These are phyloP conservation scores for Blumeriella jaapii DNA, from an alignment of 2,329 filamentous ascomycete genomes.

Conservation along the genomic window DNA sequence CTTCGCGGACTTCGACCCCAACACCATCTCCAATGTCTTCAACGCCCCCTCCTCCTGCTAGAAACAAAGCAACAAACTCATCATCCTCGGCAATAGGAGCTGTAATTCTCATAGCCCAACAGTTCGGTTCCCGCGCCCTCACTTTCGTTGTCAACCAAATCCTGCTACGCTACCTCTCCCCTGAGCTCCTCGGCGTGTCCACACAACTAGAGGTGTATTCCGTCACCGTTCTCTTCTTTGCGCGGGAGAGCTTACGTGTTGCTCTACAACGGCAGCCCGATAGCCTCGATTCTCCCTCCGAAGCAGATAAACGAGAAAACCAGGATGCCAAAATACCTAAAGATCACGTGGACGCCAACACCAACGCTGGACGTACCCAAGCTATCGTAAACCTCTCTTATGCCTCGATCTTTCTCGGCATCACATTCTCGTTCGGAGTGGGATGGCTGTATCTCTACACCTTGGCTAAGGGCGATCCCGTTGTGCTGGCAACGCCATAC, in stretches of 20 bases:
- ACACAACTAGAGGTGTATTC: conserved; percentile 90
- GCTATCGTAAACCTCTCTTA: conserved; percentile 83
- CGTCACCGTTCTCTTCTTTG: conserved; percentile 87
- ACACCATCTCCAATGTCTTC: conserved; percentile 5
- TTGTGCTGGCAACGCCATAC: conserved; percentile 46
- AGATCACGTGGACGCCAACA: conserved; percentile 20
- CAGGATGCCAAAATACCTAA: conserved; percentile 13
- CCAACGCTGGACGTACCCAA: conserved; percentile 42
- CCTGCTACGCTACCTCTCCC: conserved; percentile 77
- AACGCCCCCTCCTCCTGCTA: background rate
- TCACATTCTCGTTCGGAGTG: conserved; percentile 50
- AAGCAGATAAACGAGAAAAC: too few species aligned
- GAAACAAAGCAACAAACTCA: background rate
- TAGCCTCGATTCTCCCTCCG: conserved; percentile 9
- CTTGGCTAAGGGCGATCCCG: conserved; percentile 34
- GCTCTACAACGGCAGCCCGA: conserved; percentile 70
- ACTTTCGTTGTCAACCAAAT: conserved; percentile 91
- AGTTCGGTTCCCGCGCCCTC: conserved; percentile 73
- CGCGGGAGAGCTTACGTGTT: conserved; percentile 82
- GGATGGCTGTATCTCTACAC: conserved; percentile 56
- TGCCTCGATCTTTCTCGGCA: conserved; percentile 59
- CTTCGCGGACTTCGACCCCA: too few species aligned
- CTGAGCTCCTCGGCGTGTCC: conserved; percentile 71
- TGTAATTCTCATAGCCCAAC: conserved; percentile 61
- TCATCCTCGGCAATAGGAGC: conserved; percentile 21